Evolutionary conservation across 1,284 basidiomycete species (phyloP), one percentile per base, ranked within the genome.

Genomic region (Microbotryomycetes sp.): DNA sequence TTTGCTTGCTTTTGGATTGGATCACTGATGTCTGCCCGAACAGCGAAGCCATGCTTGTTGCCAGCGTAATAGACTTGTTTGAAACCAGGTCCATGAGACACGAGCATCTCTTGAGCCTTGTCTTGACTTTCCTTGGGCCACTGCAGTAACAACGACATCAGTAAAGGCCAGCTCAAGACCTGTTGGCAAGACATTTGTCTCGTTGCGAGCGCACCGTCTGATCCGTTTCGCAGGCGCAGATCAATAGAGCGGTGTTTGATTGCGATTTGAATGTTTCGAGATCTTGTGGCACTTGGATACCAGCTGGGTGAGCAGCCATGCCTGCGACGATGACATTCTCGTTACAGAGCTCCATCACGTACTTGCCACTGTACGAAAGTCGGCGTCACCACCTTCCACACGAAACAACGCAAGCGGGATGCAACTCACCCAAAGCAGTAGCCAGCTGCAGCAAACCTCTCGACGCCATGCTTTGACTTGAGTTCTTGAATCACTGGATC

Each of bases 401-500:
- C n/a, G n/a, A n/a, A n/a, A n/a, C n/a, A n/a, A n/a, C n/a, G n/a
- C n/a, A n/a, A n/a, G n/a, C n/a, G n/a, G n/a, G n/a, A n/a, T n/a
- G n/a, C n/a, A n/a, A n/a, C n/a, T n/a, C n/a, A n/a, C n/a, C 87
- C 86, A 62, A 83, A 85, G 78, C 87, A 88, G 76, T 83, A 88
- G 0, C 85, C 86, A 1, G 81, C 82, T 0, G 83, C 84, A 15
- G 78, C 84, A 62, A 86, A 81, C 22, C 74, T 70, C 4, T 78
- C 82, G 31, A 87, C 77, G 1, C 86, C 86, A n/a, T n/a, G n/a
- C 58, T 80, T 72, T 16, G 75, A 80, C 70, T 83, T 83, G 55
- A 88, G 79, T 0, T 77, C 81, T 1, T 73, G 74, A 48, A 87
- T 78, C 60, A 86, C 81, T 29, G 79, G 81, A 74, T 87, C 80